Evolutionary conservation across 441 rosid species (phyloP).

Genomic region (Theobroma grandiflorum): DNA sequence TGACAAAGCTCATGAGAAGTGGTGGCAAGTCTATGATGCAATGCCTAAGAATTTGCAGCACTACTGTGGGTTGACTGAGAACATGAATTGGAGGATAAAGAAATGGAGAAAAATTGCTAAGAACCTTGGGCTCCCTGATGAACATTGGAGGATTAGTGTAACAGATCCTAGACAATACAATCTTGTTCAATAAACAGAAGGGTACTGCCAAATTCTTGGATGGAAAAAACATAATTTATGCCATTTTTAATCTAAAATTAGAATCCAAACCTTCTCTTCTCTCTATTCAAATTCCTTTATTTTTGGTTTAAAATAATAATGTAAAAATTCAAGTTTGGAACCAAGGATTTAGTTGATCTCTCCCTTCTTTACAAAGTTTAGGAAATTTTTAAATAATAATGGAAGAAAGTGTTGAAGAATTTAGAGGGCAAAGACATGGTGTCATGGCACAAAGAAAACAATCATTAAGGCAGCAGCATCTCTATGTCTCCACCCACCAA

Average conservation of each 20-base stretch:
- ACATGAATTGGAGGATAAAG: slow-evolving; percentile 49
- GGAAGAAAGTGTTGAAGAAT: too few species aligned
- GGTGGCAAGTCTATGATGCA: slow-evolving; percentile 76
- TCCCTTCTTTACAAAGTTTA: too few species aligned
- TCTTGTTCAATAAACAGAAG: slow-evolving; percentile 27
- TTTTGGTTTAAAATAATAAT: not conserved
- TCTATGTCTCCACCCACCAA: not conserved
- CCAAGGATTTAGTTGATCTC: too few species aligned
- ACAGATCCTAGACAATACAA: slow-evolving; percentile 58
- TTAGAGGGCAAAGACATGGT: too few species aligned
- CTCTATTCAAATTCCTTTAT: not conserved
- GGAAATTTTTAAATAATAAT: too few species aligned
- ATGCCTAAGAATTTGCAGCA: slow-evolving; percentile 61
- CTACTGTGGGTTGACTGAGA: slow-evolving; percentile 56
- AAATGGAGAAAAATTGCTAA: slow-evolving; percentile 60
- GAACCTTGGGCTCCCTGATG: slow-evolving; percentile 44
- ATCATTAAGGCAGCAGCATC: not conserved
- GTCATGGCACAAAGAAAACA: too few species aligned
- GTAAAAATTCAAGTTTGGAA: too few species aligned
- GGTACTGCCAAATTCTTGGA: not conserved
- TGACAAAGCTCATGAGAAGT: slow-evolving; percentile 58
- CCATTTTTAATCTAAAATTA: not conserved
- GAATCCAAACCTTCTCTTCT: too few species aligned
- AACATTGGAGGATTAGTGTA: slow-evolving; percentile 61
- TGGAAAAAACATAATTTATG: not conserved